Base-by-base conservation (phyloP, 495 filamentous ascomycete species). In the Glarea lozoyensis region DNA sequence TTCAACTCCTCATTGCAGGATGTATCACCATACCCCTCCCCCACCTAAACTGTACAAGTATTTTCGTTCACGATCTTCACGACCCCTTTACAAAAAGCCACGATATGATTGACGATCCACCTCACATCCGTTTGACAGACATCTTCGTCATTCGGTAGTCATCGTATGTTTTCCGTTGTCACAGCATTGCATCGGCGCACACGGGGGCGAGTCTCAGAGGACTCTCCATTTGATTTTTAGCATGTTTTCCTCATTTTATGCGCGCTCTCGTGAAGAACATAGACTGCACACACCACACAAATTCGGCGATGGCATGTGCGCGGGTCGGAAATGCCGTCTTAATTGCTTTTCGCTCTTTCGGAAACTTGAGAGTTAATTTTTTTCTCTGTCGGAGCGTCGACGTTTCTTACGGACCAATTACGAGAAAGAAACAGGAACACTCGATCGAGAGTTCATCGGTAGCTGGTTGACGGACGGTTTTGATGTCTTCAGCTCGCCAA, bases 21-120 rank as follows among this genome's bases (percentile, higher is more conserved):
- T 53, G 60, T 58, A 53, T 58, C 60, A 61, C 54, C 59, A 60
- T 57, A 61, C 56, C 57, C 56, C 59, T 59, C 58, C 44, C n/a
- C n/a, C n/a, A n/a, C 54, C 34, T 50, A 55, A 58, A 57, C 53
- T 80, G 77, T 81, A 82, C 70, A 67, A 78, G 65, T 72, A 79
- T 60, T 59, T 57, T 53, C 47, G 71, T 61, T 70, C 55, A 75
- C 60, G 70, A 76, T 37, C 16, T 21, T 7, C 35, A 37, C 16
- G 35, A 52, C 45, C 46, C 16, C 40, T 48, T 56, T 40, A 45
- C 40, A 37, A 50, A 49, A 56, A 50, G 40, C 37, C 45, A 23
- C 17, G 11, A 37, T 31, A 23, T 43, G 45, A 31, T 23, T 43
- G 38, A 15, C 43, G 37, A 27, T 53, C 56, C 45, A 48, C 46